Evolutionary conservation across 2,329 filamentous ascomycete genomes (phyloP).

Genomic region (Onygenales sp.): DNA sequence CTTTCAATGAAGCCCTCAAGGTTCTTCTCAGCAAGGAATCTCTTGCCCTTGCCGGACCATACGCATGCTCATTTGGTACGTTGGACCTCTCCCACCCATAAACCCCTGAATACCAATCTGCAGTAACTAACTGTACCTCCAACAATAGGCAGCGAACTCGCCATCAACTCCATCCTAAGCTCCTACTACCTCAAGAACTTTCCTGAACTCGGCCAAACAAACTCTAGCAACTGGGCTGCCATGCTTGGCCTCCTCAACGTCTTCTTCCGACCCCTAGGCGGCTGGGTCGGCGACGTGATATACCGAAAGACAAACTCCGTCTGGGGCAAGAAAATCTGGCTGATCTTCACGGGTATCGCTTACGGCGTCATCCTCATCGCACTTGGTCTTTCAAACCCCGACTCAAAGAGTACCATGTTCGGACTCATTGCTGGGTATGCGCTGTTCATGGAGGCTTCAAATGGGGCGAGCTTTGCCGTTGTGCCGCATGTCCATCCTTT

Average conservation of each 20-base stretch:
- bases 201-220: conserved; percentile 44
- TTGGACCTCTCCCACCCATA: background rate
- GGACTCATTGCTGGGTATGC: conserved; percentile 68
- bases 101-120: background rate
- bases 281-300: conserved; percentile 45
- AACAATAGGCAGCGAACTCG: conserved; percentile 37
- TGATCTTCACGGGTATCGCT: conserved; percentile 47
- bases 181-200: conserved; percentile 51
- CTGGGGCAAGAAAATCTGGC: conserved; percentile 56
- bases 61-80: conserved; percentile 51
- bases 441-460: conserved; percentile 74
- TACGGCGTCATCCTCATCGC: conserved; percentile 52
- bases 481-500: conserved; percentile 78
- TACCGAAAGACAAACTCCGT: conserved; percentile 44
- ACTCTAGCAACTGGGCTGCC: conserved; percentile 46
- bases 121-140: background rate
- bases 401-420: conserved; percentile 56
- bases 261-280: conserved; percentile 39
- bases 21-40: conserved; percentile 55
- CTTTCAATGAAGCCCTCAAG: conserved; percentile 49
- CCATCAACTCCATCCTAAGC: conserved; percentile 53
- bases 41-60: conserved; percentile 42
- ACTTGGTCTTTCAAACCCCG: conserved; percentile 56
- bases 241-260: conserved; percentile 47
- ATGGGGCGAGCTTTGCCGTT: conserved; percentile 78